These are phyloP conservation scores for Ganoderma sinense DNA, from an alignment of 1,284 basidiomycete species.

Conservation along the genomic window DNA sequence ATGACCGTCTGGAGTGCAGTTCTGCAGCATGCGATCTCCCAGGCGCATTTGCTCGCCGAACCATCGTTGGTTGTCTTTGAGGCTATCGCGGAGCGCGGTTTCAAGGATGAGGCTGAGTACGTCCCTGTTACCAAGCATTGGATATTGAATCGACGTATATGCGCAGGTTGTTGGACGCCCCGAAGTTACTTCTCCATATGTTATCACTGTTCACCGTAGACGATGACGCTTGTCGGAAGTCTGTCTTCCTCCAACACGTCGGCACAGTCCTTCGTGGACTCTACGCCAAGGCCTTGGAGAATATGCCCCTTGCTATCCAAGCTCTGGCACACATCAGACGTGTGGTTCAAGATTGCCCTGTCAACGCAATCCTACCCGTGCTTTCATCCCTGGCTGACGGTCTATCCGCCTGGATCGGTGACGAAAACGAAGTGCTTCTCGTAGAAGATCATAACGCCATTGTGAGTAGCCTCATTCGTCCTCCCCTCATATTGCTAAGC, in stretches of 20 bases:
- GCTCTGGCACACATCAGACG: slow-evolving; percentile 41
- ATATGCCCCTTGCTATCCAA: slow-evolving; percentile 20
- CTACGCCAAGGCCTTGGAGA: slow-evolving; percentile 44
- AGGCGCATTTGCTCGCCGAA: not conserved
- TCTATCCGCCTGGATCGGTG: slow-evolving; percentile 59
- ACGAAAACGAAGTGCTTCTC: slow-evolving; percentile 48
- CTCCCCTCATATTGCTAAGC: not conserved
- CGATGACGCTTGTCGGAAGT: slow-evolving; percentile 2
- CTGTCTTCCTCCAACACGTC: slow-evolving; percentile 28
- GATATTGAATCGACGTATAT: too few relatives aligned
- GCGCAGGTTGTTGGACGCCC: slow-evolving; percentile 10
- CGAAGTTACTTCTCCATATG: slow-evolving; percentile 8
- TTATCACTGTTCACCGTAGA: not conserved
- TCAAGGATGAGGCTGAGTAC: slow-evolving; percentile 6
- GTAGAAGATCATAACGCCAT: slow-evolving; percentile 53
- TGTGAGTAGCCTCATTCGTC: slow-evolving; percentile 44
- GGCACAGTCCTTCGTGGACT: slow-evolving; percentile 41
- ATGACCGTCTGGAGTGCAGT: slow-evolving; percentile 17
- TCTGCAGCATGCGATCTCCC: slow-evolving; percentile 16
- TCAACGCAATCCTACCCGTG: slow-evolving; percentile 38
- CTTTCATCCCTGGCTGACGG: slow-evolving; percentile 47
- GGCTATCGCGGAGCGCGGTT: slow-evolving; percentile 9
- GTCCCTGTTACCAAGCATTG: not conserved
- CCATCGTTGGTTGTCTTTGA: slow-evolving; percentile 16
- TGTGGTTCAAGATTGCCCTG: slow-evolving; percentile 40